A percentile compares a stretch with the other conserved stretches of the same genome.
These are phyloP conservation scores for Acacia concinna DNA, from an alignment of 331 rosid species.

Conservation along the genomic window DNA sequence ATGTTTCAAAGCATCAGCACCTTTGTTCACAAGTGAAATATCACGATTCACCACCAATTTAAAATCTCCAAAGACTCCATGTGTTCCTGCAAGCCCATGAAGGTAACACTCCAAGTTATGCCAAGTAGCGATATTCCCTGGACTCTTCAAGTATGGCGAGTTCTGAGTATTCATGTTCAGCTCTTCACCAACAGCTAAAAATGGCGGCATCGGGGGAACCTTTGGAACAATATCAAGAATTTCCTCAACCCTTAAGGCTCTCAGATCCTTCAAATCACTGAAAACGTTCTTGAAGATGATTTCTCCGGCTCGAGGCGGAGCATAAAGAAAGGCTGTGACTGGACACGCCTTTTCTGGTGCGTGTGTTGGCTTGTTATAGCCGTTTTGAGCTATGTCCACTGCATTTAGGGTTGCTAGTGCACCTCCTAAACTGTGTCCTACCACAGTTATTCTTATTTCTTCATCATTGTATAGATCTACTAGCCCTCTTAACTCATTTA, in stretches of 20 bases:
- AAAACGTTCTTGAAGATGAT: not conserved
- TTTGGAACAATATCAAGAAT: slow-evolving; percentile 24
- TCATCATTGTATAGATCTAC: slow-evolving; percentile 29
- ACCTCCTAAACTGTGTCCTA: slow-evolving; percentile 46
- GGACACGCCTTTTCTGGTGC: slow-evolving; percentile 15
- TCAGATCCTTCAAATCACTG: not conserved
- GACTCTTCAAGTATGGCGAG: not conserved
- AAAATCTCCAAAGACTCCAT: not conserved
- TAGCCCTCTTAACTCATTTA: slow-evolving; percentile 16
- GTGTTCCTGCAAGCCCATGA: not conserved
- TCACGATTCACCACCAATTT: not conserved
- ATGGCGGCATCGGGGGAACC: not conserved
- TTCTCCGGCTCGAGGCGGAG: slow-evolving; percentile 36
- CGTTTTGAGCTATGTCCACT: slow-evolving; percentile 34
- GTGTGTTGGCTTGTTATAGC: slow-evolving; percentile 17
- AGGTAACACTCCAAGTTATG: not conserved
- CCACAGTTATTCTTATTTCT: slow-evolving; percentile 36
- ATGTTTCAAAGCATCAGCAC: slow-evolving; percentile 33
- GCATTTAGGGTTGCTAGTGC: slow-evolving; percentile 36
- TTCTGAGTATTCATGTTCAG: not conserved
- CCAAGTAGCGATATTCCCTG: not conserved
- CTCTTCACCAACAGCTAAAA: slow-evolving; percentile 23
- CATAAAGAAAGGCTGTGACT: slow-evolving; percentile 36
- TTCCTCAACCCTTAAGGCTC: slow-evolving; percentile 28
- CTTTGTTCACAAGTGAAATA: not conserved